Conservation (phyloP, 2,329 filamentous ascomycete species). For the Clarireedia homoeocarpa region DNA sequence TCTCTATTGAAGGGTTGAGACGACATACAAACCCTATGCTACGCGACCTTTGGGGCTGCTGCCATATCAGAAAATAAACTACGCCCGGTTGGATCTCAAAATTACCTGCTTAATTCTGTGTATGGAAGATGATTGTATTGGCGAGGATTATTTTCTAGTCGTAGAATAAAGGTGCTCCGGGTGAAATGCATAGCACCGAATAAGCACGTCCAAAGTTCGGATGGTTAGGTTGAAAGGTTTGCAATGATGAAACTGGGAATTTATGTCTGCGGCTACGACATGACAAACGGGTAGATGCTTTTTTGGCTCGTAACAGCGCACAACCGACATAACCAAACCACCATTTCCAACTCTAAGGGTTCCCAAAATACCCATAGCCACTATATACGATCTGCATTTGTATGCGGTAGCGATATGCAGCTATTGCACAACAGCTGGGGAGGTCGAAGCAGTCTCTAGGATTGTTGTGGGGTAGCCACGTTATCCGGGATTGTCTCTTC, state of each 20-base stretch:
- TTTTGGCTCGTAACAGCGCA: not conserved
- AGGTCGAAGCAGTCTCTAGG: not conserved
- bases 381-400: slow-evolving; percentile 1
- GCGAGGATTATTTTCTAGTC: not conserved
- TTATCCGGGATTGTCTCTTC: not conserved
- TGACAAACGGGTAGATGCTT: slow-evolving; percentile 9
- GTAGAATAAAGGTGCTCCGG: not conserved
- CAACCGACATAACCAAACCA: not conserved
- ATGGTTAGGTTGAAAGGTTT: not conserved
- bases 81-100: too few relatives aligned
- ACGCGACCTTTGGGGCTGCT: not conserved
- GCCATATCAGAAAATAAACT: too few relatives aligned
- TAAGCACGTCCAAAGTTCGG: not conserved
- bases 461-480: not conserved
- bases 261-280: slow-evolving; percentile 6
- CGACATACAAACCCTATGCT: not conserved
- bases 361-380: not conserved
- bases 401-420: not conserved
- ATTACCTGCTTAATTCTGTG: not conserved
- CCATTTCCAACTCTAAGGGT: not conserved
- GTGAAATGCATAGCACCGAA: not conserved
- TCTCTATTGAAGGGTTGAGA: too few relatives aligned
- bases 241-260: not conserved
- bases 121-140: not conserved
- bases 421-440: not conserved